Conservation (phyloP, 352 stramenopile species). For the Pythium insidiosum region DNA sequence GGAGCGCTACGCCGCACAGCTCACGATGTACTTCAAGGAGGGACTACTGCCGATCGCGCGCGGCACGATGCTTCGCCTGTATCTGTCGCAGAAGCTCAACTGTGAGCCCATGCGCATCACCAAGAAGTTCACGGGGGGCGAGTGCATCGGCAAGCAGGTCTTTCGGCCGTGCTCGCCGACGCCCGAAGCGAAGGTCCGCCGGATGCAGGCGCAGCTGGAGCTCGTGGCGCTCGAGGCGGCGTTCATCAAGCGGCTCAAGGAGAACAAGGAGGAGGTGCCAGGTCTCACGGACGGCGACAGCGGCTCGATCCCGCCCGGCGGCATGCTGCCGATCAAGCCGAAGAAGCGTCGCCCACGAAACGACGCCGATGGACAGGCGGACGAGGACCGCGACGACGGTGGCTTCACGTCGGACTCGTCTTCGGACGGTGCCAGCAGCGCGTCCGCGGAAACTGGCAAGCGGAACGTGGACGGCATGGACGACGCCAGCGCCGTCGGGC, state of each 20-base stretch:
- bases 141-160: conserved; percentile 89
- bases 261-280: conserved; percentile 67
- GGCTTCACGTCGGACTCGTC: conserved; percentile 29
- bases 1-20: conserved; percentile 55
- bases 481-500: conserved; percentile 55
- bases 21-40: conserved; percentile 84
- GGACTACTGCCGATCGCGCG: conserved; percentile 71
- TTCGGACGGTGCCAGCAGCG: conserved; percentile 1
- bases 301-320: conserved; percentile 17
- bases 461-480: conserved; percentile 29
- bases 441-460: conserved; percentile 6
- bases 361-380: conserved; percentile 6
- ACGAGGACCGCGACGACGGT: conserved; percentile 14
- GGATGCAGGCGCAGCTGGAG: conserved; percentile 72
- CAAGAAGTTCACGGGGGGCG: conserved; percentile 89
- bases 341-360: conserved; percentile 21
- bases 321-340: conserved; percentile 14
- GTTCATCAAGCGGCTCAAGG: conserved; percentile 73
- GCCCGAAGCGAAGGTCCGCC: conserved; percentile 46
- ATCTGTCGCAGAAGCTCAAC: conserved; percentile 89
- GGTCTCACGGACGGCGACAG: conserved; percentile 42
- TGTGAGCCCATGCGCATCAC: conserved; percentile 91
- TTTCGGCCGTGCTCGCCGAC: conserved; percentile 70
- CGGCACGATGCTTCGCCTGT: conserved; percentile 86
- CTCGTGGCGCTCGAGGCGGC: conserved; percentile 61